Evolutionary conservation across 1,139 yeast genomes (phyloP), one percentile per base, ranked within the genome.

Genomic region (Sugiyamaella grinbergsii): DNA sequence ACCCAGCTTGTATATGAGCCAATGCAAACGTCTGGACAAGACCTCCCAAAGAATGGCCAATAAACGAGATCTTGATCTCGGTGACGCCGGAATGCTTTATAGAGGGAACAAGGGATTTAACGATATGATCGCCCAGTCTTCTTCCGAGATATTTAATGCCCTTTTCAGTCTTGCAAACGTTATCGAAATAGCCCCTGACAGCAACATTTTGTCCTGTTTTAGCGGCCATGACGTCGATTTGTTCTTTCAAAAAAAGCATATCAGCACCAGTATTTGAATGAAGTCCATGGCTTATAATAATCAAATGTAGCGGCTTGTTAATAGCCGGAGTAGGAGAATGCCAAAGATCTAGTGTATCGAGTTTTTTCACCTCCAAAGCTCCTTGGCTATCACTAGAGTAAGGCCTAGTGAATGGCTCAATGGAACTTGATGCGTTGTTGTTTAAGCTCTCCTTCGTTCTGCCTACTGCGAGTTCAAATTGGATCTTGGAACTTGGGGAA

Each of bases 21-120:
- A 93, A 79, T 1, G 98, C 94, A 73, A 89, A 93, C 0, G 94
- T 81, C 68, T 93, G 98, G 2, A 86, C 84, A 40, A 88, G 73
- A 0, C 98, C 98, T 28, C 98, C 98, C 28, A 93, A 71, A 0
- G 98, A 91, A 68, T 93, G 98, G 1, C 93, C 96, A 31, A 94
- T 75, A 61, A 93, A 91, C 1, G 98, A 90, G 2, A 93, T 82
- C 60, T 80, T 82, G 0, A 67, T 65, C 5, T 34, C 38, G 48
- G 18, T 62, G 7, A 37, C 47, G 7, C 39, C 40, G 4, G 33
- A 38, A 15, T 36, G 33, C 23, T 26, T 22, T 18, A 50, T 22
- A 15, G 50, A 32, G 16, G 60, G 57, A 5, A 51, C 47, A 1
- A 86, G 74, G 50, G 85, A 80, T 20, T 81, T 78, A 5, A 85